phyloP scores from a whole-genome alignment of 768 basidiomycete genomes.

The Lyophyllum atratum region DNA sequence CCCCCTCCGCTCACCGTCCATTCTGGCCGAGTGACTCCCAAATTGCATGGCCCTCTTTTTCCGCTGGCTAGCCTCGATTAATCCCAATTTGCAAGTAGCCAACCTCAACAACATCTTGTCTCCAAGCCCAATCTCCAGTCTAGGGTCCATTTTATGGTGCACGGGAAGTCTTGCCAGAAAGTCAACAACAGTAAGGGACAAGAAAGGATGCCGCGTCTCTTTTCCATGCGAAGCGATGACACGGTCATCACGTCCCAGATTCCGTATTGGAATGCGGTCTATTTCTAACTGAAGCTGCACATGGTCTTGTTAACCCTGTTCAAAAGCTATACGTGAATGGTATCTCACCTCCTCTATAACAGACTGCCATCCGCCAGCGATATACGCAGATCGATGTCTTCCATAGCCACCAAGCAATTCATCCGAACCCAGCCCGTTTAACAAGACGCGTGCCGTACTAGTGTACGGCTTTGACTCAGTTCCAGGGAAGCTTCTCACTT shows the following conservation, averaged over 20 bases:
- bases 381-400: constrained; percentile 80
- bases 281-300: constrained; percentile 86
- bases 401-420: constrained; percentile 95
- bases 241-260: constrained; percentile 93
- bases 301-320: background rate
- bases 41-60: constrained; percentile 99
- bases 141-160: constrained; percentile 78
- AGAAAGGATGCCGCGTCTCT: constrained; percentile 90
- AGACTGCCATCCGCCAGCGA: constrained; percentile 66
- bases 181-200: constrained; percentile 75
- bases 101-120: constrained; percentile 87
- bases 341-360: constrained; percentile 74
- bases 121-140: constrained; percentile 73
- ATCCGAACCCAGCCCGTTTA: constrained; percentile 94
- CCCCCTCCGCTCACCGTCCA: constrained; percentile 69
- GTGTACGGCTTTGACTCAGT: constrained; percentile 53
- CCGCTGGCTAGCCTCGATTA: constrained; percentile 69
- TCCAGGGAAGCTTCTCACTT: constrained; percentile 40
- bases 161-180: constrained; percentile 83
- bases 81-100: constrained; percentile 71
- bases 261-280: constrained; percentile 83
- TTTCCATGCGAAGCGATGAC: constrained; percentile 90
- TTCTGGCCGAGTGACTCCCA: constrained; percentile 83
- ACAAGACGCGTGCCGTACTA: constrained; percentile 77
- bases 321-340: background rate